A percentile compares a stretch with the other conserved stretches of the same genome.
Evolutionary conservation across 1,284 basidiomycete genomes (phyloP).

Genomic region (Kwoniella shivajii): DNA sequence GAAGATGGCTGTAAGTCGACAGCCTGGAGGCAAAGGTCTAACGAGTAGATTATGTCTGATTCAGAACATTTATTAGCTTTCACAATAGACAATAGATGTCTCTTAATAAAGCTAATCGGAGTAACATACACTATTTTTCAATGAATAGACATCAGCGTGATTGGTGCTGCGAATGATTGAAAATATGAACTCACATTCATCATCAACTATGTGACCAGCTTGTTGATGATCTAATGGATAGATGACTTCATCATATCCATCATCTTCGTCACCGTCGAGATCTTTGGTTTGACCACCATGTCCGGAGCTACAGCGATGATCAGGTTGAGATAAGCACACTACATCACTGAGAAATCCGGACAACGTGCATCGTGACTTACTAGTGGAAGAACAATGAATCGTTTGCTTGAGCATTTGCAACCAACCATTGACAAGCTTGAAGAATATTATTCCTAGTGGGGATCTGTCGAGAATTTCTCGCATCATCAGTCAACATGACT

Average conservation of each 20-base stretch:
- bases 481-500: slow-evolving; percentile 82
- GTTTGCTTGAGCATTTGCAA: slow-evolving; percentile 71
- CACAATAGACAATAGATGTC: too few relatives aligned
- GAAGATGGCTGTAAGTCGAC: slow-evolving; percentile 84
- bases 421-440: slow-evolving; percentile 86
- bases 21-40: slow-evolving; percentile 72
- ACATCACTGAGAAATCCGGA: background rate
- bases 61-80: background rate
- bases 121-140: too few relatives aligned
- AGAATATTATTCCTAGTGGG: slow-evolving; percentile 84
- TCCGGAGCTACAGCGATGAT: slow-evolving; percentile 56
- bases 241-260: slow-evolving; percentile 62
- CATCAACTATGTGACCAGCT: slow-evolving; percentile 75
- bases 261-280: slow-evolving; percentile 59
- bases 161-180: too few relatives aligned
- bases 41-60: slow-evolving; percentile 60
- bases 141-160: background rate
- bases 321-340: background rate
- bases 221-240: slow-evolving; percentile 79
- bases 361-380: slow-evolving; percentile 21
- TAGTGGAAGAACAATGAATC: slow-evolving; percentile 89
- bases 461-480: slow-evolving; percentile 62
- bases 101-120: background rate
- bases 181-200: slow-evolving; percentile 40
- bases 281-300: slow-evolving; percentile 81